Evolutionary conservation across 1,284 basidiomycete species (phyloP), one percentile per base, ranked within the genome.

Genomic region (Ustilago trichophora): DNA sequence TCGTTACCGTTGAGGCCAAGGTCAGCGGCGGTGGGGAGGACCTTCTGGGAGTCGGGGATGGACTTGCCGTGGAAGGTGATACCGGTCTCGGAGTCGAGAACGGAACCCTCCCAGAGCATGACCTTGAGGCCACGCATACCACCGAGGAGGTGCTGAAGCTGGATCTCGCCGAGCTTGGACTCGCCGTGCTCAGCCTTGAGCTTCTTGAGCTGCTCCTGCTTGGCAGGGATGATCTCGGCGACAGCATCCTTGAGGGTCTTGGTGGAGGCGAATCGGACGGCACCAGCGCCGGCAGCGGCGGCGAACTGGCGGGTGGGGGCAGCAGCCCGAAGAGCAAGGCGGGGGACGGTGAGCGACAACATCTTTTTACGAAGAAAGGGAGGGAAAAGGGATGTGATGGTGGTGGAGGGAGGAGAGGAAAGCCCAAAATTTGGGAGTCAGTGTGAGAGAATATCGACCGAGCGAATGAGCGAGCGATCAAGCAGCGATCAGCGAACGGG

Each of bases 31-130:
- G 54, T 75, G 52, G 78, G 78, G 32, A 80, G 76, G 33, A 68
- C 77, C 74, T 79, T 77, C 67, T 80, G 76, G 41, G 74, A 78
- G 34, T 78, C 69, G 48, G 78, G 78, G 52, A 80, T 80, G 48
- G 70, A 72, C 69, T 72, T 73, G 43, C 78, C 78, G 76, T 80
- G 78, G 78, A 80, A 80, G 57, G 75, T 74, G 69, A 80, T 80
- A 52, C 78, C 78, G 50, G 60, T 71, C 59, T 80, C 73, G 22
- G 78, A 65, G 65, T 80, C 78, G 53, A 80, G 73, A 42, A 80
- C 78, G 60, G 76, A 78, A 41, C 78, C 78, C 65, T 80, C 77
- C 78, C 78, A 80, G 53, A 80, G 78, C 78, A 80, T 80, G 65
- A 75, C 64, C 76, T 80, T 80, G 40, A 80, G 73, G 25, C 78